phyloP scores from a whole-genome alignment of 1,139 yeast genomes.

The Nakaseomyces glabratus region DNA sequence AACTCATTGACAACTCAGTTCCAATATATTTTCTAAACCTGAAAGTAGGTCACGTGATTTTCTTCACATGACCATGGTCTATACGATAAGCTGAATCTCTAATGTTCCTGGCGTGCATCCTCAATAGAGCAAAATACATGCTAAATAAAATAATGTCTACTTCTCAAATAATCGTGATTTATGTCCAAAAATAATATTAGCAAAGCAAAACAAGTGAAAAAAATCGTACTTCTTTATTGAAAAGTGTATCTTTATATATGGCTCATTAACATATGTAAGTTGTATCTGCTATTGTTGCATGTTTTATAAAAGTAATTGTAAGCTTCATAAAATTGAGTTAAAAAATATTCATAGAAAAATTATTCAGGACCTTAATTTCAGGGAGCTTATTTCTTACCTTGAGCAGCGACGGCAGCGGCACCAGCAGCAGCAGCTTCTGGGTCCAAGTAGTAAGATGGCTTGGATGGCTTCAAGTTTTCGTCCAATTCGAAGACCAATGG shows the following conservation, averaged over 20 bases:
- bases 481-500: slow-evolving; percentile 97
- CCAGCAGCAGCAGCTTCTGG: slow-evolving; percentile 99
- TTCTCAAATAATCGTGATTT: too few species aligned
- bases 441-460: slow-evolving; percentile 93
- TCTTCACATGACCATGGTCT: too few species aligned
- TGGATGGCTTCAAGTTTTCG: slow-evolving; percentile 74
- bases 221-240: too few species aligned
- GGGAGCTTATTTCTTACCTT: slow-evolving; percentile 50
- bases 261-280: slow-evolving; percentile 4
- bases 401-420: slow-evolving; percentile 98
- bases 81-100: too few species aligned
- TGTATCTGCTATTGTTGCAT: not conserved
- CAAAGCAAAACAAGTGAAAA: too few species aligned
- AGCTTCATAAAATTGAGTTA: slow-evolving; percentile 3
- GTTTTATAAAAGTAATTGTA: slow-evolving; percentile 3
- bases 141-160: too few species aligned
- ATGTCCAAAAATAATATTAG: too few species aligned
- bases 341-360: slow-evolving; percentile 5
- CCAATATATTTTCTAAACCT: too few species aligned
- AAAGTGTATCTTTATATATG: slow-evolving; percentile 5
- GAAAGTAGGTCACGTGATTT: too few species aligned
- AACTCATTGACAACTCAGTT: too few species aligned
- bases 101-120: too few species aligned
- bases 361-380: slow-evolving; percentile 6
- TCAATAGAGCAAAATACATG: too few species aligned